These are phyloP conservation scores for Talaromyces piceae DNA, from an alignment of 2,329 filamentous ascomycete genomes.

Conservation along the genomic window DNA sequence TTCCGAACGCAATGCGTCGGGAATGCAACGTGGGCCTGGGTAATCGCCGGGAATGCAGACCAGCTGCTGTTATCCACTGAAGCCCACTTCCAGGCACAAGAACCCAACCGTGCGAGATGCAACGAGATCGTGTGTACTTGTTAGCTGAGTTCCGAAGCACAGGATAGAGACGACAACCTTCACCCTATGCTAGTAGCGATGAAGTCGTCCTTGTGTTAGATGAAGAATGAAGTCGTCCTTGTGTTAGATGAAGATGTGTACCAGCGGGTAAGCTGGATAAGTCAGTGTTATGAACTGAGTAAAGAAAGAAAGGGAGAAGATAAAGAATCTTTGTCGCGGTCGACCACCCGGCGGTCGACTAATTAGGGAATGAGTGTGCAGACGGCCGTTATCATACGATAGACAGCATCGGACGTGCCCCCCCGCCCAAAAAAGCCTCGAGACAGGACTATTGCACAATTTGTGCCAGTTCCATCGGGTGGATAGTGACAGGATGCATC, in stretches of 20 bases:
- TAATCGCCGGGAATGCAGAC: conserved; percentile 7
- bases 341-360: too few species aligned
- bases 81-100: neutral
- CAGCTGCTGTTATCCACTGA: neutral
- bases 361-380: neutral
- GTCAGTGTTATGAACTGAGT: neutral
- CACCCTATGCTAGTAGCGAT: too few species aligned
- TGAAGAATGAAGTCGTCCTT: too few species aligned
- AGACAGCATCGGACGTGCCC: neutral
- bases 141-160: neutral
- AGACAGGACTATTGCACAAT: neutral
- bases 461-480: neutral
- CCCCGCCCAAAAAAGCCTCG: neutral
- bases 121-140: too few species aligned
- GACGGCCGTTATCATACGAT: neutral
- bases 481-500: neutral
- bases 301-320: too few species aligned
- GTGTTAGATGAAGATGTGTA: too few species aligned
- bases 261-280: neutral
- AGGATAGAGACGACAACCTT: neutral
- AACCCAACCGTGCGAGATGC: too few species aligned
- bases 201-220: neutral
- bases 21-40: conserved; percentile 9
- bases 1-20: conserved; percentile 10
- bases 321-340: too few species aligned